Evolutionary conservation across 1,284 basidiomycete species (phyloP), one percentile per base, ranked within the genome.

Genomic region (Rhodotorula sp.): DNA sequence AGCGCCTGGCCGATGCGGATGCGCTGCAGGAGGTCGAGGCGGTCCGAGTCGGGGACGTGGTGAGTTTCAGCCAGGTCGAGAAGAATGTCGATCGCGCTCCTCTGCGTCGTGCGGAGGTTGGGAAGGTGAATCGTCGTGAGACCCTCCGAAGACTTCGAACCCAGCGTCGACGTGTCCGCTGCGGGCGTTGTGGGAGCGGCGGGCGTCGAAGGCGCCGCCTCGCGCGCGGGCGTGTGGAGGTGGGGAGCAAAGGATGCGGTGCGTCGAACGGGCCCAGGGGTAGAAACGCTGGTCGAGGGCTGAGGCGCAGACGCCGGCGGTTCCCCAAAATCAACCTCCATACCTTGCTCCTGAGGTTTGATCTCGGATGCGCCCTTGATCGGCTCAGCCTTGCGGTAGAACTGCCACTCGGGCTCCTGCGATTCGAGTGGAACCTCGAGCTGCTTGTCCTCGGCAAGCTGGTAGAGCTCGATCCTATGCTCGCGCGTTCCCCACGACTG

Each of bases 21-120:
- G 67, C 90, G 89, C 80, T 91, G 93, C 72, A 96, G 84, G 8
- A 97, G 83, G 77, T 94, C 91, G 77, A 94, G 94, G 76, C 89
- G 91, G 80, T 95, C 92, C 53, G 88, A 86, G 30, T 89, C 85
- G 20, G 93, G 90, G 51, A 98, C 85, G 48, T 85, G 82, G 78
- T 92, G 84, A n/a, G 82, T 82, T 75, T 90, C 87, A 69, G 91
- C 83, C 31, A 87, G 82, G 72, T 92, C 89, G 28, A 87, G 87
- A 34, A 97, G 83, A 57, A 94, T 84, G 70, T 88, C 86, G 46
- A 74, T 67, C 18, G 73, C 65, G 16, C 63, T 57, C 53, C 64
- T 68, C 13, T 62, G 55, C n/a, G 65, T 69, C 18, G 51, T 40
- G 18, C 73, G 55, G 46, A 76, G 55, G 66, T 76, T 76, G 59